Percentiles rank a stretch among this genome's conserved stretches.
Conservation (phyloP, 2,329 filamentous ascomycete species). For the Ophiostoma piceae region DNA sequence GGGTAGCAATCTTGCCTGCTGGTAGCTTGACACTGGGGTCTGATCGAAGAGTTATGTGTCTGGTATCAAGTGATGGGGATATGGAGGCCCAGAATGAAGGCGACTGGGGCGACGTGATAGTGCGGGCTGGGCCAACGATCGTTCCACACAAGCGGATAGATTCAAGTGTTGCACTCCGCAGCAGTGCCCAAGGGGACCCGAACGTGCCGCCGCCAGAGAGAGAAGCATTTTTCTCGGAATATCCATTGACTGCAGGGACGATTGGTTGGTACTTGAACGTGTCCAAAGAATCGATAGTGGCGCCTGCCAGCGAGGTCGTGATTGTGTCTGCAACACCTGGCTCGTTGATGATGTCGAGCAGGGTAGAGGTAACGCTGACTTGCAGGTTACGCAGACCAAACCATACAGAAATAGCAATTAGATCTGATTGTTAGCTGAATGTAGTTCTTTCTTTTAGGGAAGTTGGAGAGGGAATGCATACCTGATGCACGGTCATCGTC, state of each 20-base stretch:
- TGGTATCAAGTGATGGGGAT: neutral
- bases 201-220: conserved; percentile 13
- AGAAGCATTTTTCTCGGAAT: neutral
- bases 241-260: neutral
- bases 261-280: neutral
- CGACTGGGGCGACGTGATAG: neutral
- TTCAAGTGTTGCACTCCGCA: conserved; percentile 20
- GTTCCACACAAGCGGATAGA: conserved; percentile 22
- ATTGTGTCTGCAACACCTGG: conserved; percentile 20
- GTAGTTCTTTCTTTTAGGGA: neutral
- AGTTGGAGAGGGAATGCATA: neutral
- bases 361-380: conserved; percentile 20
- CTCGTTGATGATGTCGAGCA: conserved; percentile 23
- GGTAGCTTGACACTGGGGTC: neutral
- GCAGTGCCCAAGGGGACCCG: conserved; percentile 20
- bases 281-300: neutral
- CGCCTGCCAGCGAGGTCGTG: conserved; percentile 2
- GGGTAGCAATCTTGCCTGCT: neutral
- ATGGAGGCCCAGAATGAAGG: neutral
- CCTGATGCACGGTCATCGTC: conserved; percentile 20
- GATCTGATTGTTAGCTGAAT: neutral
- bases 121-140: conserved; percentile 15
- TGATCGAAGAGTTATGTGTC: neutral
- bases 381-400: conserved; percentile 24
- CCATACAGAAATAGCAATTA: conserved; percentile 21